Percentiles rank a stretch among this genome's conserved stretches.
These are phyloP conservation scores for Glycine latifolia DNA, from an alignment of 306 rosid species.

Conservation along the genomic window DNA sequence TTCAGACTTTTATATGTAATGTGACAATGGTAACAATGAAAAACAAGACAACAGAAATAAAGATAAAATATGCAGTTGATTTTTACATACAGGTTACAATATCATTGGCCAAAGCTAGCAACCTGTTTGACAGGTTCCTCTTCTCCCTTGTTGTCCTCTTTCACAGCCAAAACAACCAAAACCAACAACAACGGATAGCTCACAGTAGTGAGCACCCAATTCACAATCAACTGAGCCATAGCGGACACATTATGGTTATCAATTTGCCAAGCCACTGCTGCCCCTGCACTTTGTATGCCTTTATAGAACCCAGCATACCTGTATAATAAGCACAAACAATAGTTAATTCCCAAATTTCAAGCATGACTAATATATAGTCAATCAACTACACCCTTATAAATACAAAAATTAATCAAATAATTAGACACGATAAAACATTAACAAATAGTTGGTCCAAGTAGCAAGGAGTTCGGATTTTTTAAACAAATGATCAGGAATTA, in stretches of 20 bases:
- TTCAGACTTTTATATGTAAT: neutral
- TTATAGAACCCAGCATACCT: conserved; percentile 91
- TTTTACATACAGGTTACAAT: conserved; percentile 1
- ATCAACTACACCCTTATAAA: neutral
- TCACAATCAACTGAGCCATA: conserved; percentile 67
- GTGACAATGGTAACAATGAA: neutral
- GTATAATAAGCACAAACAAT: neutral
- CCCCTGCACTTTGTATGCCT: conserved; percentile 98
- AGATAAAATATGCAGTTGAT: conserved; percentile 33
- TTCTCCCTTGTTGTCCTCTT: conserved; percentile 47
- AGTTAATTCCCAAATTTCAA: neutral
- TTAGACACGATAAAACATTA: too few species aligned
- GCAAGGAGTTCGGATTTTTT: too few species aligned
- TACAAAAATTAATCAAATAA: too few species aligned
- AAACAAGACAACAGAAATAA: conserved; percentile 8
- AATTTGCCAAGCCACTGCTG: conserved; percentile 95
- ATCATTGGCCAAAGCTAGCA: conserved; percentile 38
- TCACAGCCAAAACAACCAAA: conserved; percentile 76
- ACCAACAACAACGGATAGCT: conserved; percentile 73
- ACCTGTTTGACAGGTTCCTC: conserved; percentile 49
- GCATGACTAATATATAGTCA: neutral
- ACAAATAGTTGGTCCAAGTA: too few species aligned
- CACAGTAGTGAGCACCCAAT: conserved; percentile 68
- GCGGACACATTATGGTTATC: conserved; percentile 65
- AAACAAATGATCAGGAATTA: too few species aligned